Conservation (phyloP, 208 protist genomes). For the Trypanosoma rangeli region DNA sequence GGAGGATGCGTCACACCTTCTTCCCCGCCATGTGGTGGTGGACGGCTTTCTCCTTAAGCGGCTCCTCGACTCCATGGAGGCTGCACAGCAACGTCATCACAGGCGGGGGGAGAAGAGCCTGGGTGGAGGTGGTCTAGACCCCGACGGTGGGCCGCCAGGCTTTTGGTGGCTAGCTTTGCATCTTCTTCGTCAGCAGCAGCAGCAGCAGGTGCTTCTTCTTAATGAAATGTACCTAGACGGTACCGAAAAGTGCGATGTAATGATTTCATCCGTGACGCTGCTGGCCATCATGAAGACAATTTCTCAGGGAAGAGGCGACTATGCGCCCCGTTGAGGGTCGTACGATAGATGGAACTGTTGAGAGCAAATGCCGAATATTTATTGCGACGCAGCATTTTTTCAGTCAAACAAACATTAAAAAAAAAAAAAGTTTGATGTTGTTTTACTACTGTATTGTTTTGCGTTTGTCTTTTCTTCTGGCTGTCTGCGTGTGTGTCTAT, state of each 20-base stretch:
- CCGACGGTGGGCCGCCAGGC: neutral
- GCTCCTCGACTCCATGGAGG: slow-evolving; percentile 10
- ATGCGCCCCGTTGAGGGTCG: neutral
- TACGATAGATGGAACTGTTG: neutral
- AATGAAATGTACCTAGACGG: neutral
- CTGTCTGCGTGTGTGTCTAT: neutral
- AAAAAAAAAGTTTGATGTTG: neutral
- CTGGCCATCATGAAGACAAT: slow-evolving; percentile 28
- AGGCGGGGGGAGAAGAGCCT: neutral
- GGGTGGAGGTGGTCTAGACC: neutral
- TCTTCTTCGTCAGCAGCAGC: slow-evolving; percentile 20
- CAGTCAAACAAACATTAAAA: neutral
- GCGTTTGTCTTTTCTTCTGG: neutral
- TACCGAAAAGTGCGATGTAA: neutral
- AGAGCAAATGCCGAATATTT: neutral
- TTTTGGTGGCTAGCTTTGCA: slow-evolving; percentile 23
- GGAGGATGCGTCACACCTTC: slow-evolving; percentile 1
- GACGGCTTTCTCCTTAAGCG: slow-evolving; percentile 26
- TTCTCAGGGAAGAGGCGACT: neutral
- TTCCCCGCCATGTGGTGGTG: slow-evolving; percentile 21
- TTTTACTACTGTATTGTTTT: neutral
- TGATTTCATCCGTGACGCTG: slow-evolving; percentile 4
- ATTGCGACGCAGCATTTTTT: neutral
- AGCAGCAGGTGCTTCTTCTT: slow-evolving; percentile 8
- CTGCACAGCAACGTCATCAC: neutral